These are phyloP conservation scores for Castanospermum australe DNA, from an alignment of 306 rosid genomes.

Conservation along the genomic window DNA sequence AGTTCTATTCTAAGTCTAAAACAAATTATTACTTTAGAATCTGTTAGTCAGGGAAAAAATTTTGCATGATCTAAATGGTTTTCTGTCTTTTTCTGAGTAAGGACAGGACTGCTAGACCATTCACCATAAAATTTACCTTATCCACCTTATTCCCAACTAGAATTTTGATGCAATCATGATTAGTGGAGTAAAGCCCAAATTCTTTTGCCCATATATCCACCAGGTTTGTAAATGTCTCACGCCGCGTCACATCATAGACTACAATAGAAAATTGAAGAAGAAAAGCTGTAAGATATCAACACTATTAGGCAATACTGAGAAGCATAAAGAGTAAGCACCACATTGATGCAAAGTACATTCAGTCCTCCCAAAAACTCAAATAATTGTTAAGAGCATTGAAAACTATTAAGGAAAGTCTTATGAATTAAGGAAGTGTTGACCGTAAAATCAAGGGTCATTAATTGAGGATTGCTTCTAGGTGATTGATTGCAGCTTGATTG, in stretches of 20 bases:
- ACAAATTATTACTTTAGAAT: background rate
- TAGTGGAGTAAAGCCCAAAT: slow-evolving; percentile 68
- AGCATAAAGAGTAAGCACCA: slow-evolving; percentile 20
- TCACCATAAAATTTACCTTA: slow-evolving; percentile 47
- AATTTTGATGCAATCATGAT: slow-evolving; percentile 71
- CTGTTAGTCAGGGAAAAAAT: background rate
- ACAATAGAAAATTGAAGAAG: slow-evolving; percentile 13
- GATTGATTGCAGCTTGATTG: background rate
- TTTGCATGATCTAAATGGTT: background rate
- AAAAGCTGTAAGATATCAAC: background rate
- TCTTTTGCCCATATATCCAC: slow-evolving; percentile 79
- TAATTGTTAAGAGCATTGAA: background rate
- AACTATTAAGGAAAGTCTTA: background rate
- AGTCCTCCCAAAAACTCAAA: background rate
- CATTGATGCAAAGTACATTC: background rate
- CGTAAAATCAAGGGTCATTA: background rate
- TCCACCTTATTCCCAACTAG: slow-evolving; percentile 93
- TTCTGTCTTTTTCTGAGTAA: background rate
- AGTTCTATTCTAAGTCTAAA: background rate
- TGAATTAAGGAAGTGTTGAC: background rate
- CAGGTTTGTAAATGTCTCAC: slow-evolving; percentile 81
- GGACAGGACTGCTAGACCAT: slow-evolving; percentile 2
- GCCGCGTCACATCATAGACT: slow-evolving; percentile 91
- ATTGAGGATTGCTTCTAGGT: background rate
- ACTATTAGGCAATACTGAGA: slow-evolving; percentile 5